These are phyloP conservation scores for Candida dubliniensis DNA, from an alignment of 1,139 yeast genomes.

Conservation along the genomic window DNA sequence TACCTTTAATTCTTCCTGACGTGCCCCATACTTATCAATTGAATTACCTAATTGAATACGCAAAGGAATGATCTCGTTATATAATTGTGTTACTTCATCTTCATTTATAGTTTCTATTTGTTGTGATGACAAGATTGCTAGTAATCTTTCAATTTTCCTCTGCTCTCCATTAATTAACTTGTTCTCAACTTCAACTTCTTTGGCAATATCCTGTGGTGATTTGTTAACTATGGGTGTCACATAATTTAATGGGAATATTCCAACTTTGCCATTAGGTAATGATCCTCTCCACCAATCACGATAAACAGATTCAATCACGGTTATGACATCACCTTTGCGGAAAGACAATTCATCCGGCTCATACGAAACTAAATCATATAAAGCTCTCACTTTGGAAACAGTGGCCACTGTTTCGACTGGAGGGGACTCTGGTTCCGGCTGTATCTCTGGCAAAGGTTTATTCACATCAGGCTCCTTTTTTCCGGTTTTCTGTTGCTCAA, in stretches of 20 bases:
- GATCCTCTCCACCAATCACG: constrained; percentile 97
- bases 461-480: constrained; percentile 29
- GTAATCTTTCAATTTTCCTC: constrained; percentile 61
- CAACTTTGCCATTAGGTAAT: constrained; percentile 67
- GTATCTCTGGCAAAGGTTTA: constrained; percentile 32
- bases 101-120: constrained; percentile 31
- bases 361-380: constrained; percentile 74
- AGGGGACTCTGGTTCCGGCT: constrained; percentile 10
- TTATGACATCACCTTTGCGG: constrained; percentile 73
- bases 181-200: constrained; percentile 33
- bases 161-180: constrained; percentile 30
- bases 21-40: constrained; percentile 71
- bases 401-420: constrained; percentile 43
- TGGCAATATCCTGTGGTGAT: constrained; percentile 45
- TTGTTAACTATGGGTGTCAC: constrained; percentile 78
- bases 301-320: constrained; percentile 83
- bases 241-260: constrained; percentile 93
- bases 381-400: constrained; percentile 73
- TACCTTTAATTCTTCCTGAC: constrained; percentile 73
- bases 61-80: constrained; percentile 68
- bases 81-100: constrained; percentile 53
- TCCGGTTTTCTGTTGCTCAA: constrained; percentile 32
- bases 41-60: constrained; percentile 71
- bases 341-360: constrained; percentile 74
- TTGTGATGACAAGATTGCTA: constrained; percentile 53